Percentiles rank a stretch among this genome's conserved stretches.
phyloP scores from a whole-genome alignment of 352 stramenopile genomes.

The Blastocystis hominis region DNA sequence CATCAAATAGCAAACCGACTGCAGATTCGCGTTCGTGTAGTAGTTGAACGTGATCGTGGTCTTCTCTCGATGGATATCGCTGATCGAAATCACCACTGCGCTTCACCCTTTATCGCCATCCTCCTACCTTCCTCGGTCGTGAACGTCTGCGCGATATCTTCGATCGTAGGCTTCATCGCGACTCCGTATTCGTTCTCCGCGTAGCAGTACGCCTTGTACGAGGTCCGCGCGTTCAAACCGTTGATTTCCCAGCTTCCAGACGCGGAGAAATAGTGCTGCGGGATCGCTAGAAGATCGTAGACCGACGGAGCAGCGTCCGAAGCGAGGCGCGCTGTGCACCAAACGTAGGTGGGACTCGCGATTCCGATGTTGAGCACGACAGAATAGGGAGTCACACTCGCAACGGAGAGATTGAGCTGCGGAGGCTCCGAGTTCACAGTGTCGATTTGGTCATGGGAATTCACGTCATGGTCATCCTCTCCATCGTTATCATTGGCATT shows the following conservation, averaged over 20 bases:
- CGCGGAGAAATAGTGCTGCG: not conserved
- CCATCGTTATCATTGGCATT: not conserved
- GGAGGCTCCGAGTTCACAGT: not conserved
- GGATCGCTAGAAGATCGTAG: not conserved
- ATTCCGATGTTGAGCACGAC: not conserved
- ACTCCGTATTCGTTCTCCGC: not conserved
- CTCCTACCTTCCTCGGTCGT: conserved; percentile 1
- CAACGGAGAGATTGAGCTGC: not conserved
- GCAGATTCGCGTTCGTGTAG: not conserved
- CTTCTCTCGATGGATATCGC: not conserved
- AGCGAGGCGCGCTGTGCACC: not conserved
- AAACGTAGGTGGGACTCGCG: not conserved
- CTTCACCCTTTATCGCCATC: not conserved
- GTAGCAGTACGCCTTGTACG: conserved; percentile 24
- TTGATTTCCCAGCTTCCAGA: not conserved
- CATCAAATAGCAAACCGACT: not conserved
- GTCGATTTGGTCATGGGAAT: not conserved
- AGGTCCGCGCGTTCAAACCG: not conserved
- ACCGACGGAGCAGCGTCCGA: not conserved
- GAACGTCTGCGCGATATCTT: not conserved
- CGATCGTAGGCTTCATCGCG: not conserved
- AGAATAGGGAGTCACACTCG: not conserved
- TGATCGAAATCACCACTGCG: not conserved
- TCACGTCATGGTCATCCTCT: not conserved
- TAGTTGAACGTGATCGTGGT: not conserved